Percentiles rank a stretch among this genome's conserved stretches.
phyloP scores from a whole-genome alignment of 2,329 filamentous ascomycete genomes.

The Hypoxylon sp. region DNA sequence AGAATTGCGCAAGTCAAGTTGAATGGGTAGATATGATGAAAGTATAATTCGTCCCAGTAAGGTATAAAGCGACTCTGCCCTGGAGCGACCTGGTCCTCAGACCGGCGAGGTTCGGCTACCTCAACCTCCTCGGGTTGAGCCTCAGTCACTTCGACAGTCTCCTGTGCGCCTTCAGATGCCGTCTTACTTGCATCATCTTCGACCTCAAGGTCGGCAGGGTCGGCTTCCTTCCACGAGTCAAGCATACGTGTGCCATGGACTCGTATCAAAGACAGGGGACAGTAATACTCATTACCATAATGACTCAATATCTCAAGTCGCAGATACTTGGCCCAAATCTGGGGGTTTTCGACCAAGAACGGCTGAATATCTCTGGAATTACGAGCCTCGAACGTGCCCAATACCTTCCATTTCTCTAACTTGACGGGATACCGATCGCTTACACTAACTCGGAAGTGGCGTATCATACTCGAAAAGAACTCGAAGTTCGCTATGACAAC shows the following conservation, averaged over 20 bases:
- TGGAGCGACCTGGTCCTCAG: slow-evolving; percentile 39
- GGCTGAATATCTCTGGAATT: slow-evolving; percentile 95
- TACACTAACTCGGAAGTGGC: slow-evolving; percentile 89
- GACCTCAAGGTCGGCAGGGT: slow-evolving; percentile 73
- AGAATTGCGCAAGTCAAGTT: slow-evolving; percentile 36
- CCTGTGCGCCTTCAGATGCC: slow-evolving; percentile 52
- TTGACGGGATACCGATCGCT: slow-evolving; percentile 96
- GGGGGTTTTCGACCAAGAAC: slow-evolving; percentile 91
- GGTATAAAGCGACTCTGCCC: slow-evolving; percentile 46
- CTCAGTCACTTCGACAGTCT: slow-evolving; percentile 43
- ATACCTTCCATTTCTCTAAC: slow-evolving; percentile 87
- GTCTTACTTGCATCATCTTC: slow-evolving; percentile 57
- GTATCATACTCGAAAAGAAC: slow-evolving; percentile 98
- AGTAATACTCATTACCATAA: slow-evolving; percentile 97
- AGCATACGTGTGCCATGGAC: slow-evolving; percentile 97
- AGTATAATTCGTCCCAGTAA: slow-evolving; percentile 50
- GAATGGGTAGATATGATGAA: slow-evolving; percentile 41
- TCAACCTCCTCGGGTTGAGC: slow-evolving; percentile 41
- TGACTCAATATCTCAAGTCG: slow-evolving; percentile 92
- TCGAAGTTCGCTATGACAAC: slow-evolving; percentile 98
- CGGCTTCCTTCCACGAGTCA: slow-evolving; percentile 89
- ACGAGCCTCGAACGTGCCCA: slow-evolving; percentile 89
- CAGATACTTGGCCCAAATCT: slow-evolving; percentile 95
- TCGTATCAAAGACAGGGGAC: slow-evolving; percentile 88
- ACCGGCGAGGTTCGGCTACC: slow-evolving; percentile 41